Conservation (phyloP, 2,329 filamentous ascomycete species). For the Penicillium sp. region DNA sequence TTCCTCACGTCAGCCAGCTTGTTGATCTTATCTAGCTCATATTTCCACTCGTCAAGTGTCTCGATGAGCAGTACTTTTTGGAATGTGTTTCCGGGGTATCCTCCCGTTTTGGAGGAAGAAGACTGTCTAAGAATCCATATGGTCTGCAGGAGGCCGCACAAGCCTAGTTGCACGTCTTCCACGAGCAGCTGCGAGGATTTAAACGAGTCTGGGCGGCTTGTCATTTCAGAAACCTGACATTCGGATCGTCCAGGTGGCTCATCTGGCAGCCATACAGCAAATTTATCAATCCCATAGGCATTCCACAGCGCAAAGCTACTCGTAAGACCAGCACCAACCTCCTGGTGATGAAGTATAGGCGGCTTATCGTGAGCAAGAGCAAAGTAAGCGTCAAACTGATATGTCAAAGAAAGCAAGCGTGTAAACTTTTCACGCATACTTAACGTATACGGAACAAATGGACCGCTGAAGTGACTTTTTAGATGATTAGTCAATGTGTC, state of each 20-base stretch:
- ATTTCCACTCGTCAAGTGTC: slow-evolving; percentile 1
- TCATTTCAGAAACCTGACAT: background rate
- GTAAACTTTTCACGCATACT: slow-evolving; percentile 2
- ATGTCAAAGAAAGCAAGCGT: slow-evolving; percentile 1
- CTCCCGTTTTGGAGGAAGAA: background rate
- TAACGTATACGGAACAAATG: slow-evolving; percentile 3
- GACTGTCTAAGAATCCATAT: slow-evolving; percentile 1
- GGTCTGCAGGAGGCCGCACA: slow-evolving; percentile 4
- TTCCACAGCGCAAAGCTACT: slow-evolving; percentile 12
- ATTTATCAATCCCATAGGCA: slow-evolving; percentile 7
- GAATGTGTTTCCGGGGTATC: background rate
- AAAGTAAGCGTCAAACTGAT: slow-evolving; percentile 7
- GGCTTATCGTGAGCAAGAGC: background rate
- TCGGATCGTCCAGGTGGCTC: background rate
- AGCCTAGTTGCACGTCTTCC: slow-evolving; percentile 8
- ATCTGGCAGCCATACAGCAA: background rate
- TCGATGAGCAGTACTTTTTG: background rate
- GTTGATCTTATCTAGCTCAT: slow-evolving; percentile 1
- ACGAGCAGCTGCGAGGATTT: background rate
- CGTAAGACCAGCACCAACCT: slow-evolving; percentile 3
- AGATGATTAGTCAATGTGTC: slow-evolving; percentile 1
- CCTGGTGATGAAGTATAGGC: slow-evolving; percentile 8
- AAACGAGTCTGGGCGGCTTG: background rate
- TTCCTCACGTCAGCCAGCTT: background rate
- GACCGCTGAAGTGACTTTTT: background rate